Evolutionary conservation across 495 filamentous ascomycete species (phyloP).

Genomic region (Hyaloscypha variabilis): DNA sequence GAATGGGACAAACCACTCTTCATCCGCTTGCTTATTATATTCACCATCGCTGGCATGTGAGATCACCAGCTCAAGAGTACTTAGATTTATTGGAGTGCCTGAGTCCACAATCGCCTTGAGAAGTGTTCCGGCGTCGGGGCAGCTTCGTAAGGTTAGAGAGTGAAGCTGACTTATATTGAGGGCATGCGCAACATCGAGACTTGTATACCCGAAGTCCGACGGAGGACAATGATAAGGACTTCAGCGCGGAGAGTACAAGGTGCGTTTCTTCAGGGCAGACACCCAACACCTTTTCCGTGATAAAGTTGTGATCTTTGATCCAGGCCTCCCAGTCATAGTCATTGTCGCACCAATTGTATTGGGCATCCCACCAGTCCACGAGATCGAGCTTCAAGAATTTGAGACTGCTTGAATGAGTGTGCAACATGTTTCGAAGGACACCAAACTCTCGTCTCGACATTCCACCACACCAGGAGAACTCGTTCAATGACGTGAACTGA

Average conservation of each 20-base stretch:
- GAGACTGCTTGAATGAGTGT: not conserved
- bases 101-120: not conserved
- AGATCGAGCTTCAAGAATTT: constrained; percentile 4
- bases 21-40: not conserved
- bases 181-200: not conserved
- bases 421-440: constrained; percentile 2
- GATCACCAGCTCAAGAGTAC: not conserved
- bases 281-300: not conserved
- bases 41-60: not conserved
- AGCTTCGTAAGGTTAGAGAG: not conserved
- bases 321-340: not conserved
- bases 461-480: not conserved
- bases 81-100: not conserved
- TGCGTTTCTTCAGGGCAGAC: not conserved
- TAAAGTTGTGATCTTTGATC: constrained; percentile 6
- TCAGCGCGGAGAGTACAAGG: not conserved
- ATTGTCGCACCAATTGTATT: not conserved
- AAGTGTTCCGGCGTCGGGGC: not conserved
- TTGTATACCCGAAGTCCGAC: not conserved
- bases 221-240: constrained; percentile 1
- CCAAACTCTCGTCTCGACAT: not conserved
- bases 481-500: not conserved
- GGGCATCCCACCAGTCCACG: constrained; percentile 3
- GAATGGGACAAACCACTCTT: not conserved
- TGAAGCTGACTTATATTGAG: not conserved